Evolutionary conservation across 345 rosid species (phyloP).

Genomic region (Hibiscus trionum): DNA sequence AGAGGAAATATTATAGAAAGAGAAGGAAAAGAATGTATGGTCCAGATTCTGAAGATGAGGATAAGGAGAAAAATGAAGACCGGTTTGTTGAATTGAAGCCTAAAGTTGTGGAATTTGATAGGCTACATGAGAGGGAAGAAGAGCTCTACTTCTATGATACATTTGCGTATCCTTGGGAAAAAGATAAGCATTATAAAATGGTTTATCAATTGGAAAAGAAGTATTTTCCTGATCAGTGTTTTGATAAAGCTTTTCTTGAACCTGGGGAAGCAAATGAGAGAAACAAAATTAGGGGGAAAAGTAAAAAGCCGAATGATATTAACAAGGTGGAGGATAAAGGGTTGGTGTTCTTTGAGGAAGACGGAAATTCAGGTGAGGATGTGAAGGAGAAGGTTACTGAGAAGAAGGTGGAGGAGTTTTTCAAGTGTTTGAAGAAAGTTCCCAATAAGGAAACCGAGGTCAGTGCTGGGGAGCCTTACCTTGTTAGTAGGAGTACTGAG

Average conservation of each 20-base stretch:
- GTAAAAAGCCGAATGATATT: slow-evolving; percentile 15
- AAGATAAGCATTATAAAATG: slow-evolving; percentile 94
- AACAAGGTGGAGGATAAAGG: slow-evolving; percentile 28
- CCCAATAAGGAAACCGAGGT: slow-evolving; percentile 42
- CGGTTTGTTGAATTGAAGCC: slow-evolving; percentile 85
- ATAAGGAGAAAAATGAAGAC: slow-evolving; percentile 37
- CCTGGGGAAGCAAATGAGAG: slow-evolving; percentile 41
- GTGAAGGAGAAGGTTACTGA: slow-evolving; percentile 37
- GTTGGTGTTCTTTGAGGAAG: slow-evolving; percentile 66
- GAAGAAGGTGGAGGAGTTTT: slow-evolving; percentile 87
- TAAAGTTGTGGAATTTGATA: slow-evolving; percentile 63
- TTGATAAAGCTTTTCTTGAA: slow-evolving; percentile 82
- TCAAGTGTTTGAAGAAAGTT: slow-evolving; percentile 75
- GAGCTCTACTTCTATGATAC: slow-evolving; percentile 77
- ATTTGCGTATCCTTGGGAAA: slow-evolving; percentile 93
- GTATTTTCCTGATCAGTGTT: slow-evolving; percentile 79
- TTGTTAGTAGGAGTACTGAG: slow-evolving; percentile 58
- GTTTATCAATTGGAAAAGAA: slow-evolving; percentile 94
- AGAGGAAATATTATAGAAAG: slow-evolving; percentile 81
- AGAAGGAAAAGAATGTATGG: slow-evolving; percentile 83
- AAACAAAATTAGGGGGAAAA: slow-evolving; percentile 21
- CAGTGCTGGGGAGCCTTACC: slow-evolving; percentile 57
- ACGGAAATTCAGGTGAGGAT: slow-evolving; percentile 16
- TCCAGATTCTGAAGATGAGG: slow-evolving; percentile 78
- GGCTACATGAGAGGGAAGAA: slow-evolving; percentile 87